Evolutionary conservation across 352 stramenopile species (phyloP).

Genomic region (Thalassiosira mediterranea): DNA sequence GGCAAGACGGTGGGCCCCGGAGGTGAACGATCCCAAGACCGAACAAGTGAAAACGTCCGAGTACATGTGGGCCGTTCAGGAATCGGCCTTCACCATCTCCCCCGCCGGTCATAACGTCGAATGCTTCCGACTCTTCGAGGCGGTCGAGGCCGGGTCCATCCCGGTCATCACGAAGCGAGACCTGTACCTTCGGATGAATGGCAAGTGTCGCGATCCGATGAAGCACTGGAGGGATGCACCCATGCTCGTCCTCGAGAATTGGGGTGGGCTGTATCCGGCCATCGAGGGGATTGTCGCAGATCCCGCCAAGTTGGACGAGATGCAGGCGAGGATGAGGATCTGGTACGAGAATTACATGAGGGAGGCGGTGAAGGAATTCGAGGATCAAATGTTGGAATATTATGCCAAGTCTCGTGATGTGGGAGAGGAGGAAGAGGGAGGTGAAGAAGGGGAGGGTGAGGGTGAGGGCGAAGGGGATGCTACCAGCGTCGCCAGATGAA

Average conservation of each 20-base stretch:
- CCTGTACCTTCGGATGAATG: constrained; percentile 41
- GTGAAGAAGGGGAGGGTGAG: too few relatives aligned
- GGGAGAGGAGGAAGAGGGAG: too few relatives aligned
- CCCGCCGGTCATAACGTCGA: constrained; percentile 69
- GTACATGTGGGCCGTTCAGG: constrained; percentile 52
- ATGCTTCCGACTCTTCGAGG: constrained; percentile 67
- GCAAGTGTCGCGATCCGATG: constrained; percentile 30
- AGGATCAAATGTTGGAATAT: constrained; percentile 14
- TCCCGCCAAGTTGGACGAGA: constrained; percentile 29
- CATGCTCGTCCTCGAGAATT: constrained; percentile 53
- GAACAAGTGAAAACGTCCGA: constrained; percentile 33
- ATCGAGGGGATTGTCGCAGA: constrained; percentile 42
- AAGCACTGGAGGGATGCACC: constrained; percentile 46
- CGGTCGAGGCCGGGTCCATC: constrained; percentile 60
- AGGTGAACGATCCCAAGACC: constrained; percentile 20
- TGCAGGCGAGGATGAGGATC: constrained; percentile 29
- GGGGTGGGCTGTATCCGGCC: constrained; percentile 45
- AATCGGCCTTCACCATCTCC: constrained; percentile 63
- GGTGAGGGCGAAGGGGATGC: too few relatives aligned
- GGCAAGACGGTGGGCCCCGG: constrained; percentile 2
- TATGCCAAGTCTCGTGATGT: too few relatives aligned
- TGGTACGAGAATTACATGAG: constrained; percentile 59
- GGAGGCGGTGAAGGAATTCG: constrained; percentile 36
- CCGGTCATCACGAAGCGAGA: constrained; percentile 43
- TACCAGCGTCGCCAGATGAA: too few relatives aligned